Percentiles rank a stretch among this genome's conserved stretches.
phyloP scores from a whole-genome alignment of 1,139 yeast genomes.

The Scheffersomyces lignicola region DNA sequence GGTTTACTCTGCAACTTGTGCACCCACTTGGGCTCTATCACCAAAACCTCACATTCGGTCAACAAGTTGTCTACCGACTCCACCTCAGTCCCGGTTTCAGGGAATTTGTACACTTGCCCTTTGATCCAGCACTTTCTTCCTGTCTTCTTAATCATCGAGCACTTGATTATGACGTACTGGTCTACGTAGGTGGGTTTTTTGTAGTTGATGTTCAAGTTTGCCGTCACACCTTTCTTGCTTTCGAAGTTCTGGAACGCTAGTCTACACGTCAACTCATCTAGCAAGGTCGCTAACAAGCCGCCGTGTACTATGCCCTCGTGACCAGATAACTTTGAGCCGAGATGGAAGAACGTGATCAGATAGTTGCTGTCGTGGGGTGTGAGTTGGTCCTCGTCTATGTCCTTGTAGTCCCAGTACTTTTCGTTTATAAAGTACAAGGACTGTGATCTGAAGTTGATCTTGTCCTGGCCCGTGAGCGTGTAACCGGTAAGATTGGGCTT shows the following conservation, averaged over 20 bases:
- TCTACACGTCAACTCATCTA: constrained; percentile 55
- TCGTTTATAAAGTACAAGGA: constrained; percentile 38
- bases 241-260: constrained; percentile 50
- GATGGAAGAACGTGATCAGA: constrained; percentile 40
- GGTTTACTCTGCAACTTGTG: constrained; percentile 25
- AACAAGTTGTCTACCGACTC: constrained; percentile 27
- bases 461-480: constrained; percentile 36
- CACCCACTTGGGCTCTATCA: constrained; percentile 51
- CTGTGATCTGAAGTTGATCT: constrained; percentile 36
- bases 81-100: constrained; percentile 6
- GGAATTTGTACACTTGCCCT: constrained; percentile 34
- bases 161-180: constrained; percentile 35
- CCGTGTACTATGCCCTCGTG: constrained; percentile 58
- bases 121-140: constrained; percentile 48
- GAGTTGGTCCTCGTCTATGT: constrained; percentile 13
- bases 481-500: constrained; percentile 38
- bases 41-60: constrained; percentile 43
- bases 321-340: constrained; percentile 49
- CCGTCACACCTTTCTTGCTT: constrained; percentile 46
- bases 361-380: constrained; percentile 18
- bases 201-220: constrained; percentile 45
- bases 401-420: constrained; percentile 22
- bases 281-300: constrained; percentile 52
- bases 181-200: constrained; percentile 38
- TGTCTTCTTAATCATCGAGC: constrained; percentile 29